Evolutionary conservation across 257 asterid species (phyloP).

Genomic region (Gentiana dahurica): DNA sequence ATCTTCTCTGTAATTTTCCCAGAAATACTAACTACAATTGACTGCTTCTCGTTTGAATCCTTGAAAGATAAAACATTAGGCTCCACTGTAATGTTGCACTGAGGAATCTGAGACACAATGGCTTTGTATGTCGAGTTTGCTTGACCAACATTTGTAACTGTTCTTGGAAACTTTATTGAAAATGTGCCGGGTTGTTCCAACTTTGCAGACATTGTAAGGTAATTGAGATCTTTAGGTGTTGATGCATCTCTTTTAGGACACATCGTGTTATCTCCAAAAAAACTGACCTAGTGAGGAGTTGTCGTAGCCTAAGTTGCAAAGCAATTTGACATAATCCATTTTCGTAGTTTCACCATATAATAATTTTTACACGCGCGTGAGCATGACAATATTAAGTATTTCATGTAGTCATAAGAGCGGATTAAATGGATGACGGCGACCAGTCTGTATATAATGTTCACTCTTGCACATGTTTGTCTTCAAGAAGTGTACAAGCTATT

Average conservation of each 20-base stretch:
- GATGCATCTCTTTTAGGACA: not conserved
- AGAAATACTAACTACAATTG: too few relatives aligned
- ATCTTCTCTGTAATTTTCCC: too few relatives aligned
- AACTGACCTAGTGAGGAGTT: not conserved
- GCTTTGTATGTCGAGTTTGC: slow-evolving; percentile 27
- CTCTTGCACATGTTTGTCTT: too few relatives aligned
- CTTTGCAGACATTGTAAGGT: slow-evolving; percentile 22
- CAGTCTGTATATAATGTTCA: slow-evolving; percentile 6
- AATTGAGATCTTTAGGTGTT: slow-evolving; percentile 17
- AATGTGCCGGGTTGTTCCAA: not conserved
- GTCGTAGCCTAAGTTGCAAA: slow-evolving; percentile 5
- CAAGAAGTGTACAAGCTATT: too few relatives aligned
- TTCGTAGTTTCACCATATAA: not conserved
- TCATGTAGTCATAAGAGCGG: too few relatives aligned
- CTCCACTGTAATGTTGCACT: slow-evolving; percentile 10
- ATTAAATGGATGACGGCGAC: slow-evolving; percentile 3
- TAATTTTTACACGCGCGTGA: too few relatives aligned
- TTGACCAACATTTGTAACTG: slow-evolving; percentile 27
- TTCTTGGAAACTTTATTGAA: slow-evolving; percentile 19
- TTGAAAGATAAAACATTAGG: too few relatives aligned
- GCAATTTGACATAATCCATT: slow-evolving; percentile 6
- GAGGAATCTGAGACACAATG: not conserved
- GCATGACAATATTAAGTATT: too few relatives aligned
- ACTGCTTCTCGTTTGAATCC: too few relatives aligned
- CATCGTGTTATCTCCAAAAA: not conserved